Conservation (phyloP, 495 filamentous ascomycete genomes). For the Lasiosphaeria miniovina region DNA sequence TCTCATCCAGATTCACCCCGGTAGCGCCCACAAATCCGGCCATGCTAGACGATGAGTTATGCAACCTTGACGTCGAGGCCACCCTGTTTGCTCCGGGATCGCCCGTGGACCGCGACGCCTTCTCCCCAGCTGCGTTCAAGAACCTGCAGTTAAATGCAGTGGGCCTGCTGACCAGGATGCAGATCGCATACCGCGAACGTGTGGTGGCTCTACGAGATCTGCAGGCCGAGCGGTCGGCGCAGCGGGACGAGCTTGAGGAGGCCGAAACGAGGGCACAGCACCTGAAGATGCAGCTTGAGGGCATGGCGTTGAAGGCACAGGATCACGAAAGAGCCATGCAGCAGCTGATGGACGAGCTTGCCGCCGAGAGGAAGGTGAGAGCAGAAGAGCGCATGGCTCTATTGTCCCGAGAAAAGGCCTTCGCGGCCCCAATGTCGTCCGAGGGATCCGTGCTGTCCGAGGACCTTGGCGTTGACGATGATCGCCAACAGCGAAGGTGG, state of each 20-base stretch:
- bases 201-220: constrained; percentile 57
- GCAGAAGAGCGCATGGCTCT: constrained; percentile 40
- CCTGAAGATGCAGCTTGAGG: constrained; percentile 72
- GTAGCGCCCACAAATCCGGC: constrained; percentile 20
- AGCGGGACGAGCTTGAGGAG: constrained; percentile 71
- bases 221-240: constrained; percentile 60
- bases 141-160: constrained; percentile 67
- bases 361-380: constrained; percentile 54
- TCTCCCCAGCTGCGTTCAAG: constrained; percentile 66
- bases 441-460: constrained; percentile 40
- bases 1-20: constrained; percentile 40
- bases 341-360: constrained; percentile 61
- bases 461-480: constrained; percentile 54
- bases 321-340: constrained; percentile 65
- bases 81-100: constrained; percentile 55
- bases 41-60: constrained; percentile 55
- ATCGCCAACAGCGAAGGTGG: constrained; percentile 41
- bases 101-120: constrained; percentile 44
- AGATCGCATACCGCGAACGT: constrained; percentile 67
- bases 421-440: constrained; percentile 8
- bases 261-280: constrained; percentile 63
- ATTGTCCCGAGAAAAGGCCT: constrained; percentile 13
- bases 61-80: constrained; percentile 60
- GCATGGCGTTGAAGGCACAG: constrained; percentile 64
- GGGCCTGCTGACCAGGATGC: constrained; percentile 60